phyloP scores from a whole-genome alignment of 805 yeast species.

The Candida boleticola region DNA sequence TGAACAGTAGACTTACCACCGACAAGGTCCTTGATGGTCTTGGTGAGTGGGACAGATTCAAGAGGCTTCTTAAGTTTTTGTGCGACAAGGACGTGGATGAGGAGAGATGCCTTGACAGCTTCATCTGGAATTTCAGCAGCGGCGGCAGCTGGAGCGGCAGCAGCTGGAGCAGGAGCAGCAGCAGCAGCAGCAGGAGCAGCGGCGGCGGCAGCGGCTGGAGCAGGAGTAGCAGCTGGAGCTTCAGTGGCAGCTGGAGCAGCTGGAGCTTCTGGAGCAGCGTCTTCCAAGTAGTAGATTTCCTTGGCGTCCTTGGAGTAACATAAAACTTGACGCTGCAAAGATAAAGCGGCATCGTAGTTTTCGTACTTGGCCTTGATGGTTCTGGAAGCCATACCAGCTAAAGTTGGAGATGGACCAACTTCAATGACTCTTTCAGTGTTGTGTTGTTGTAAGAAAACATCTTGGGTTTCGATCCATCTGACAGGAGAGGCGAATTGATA shows the following conservation, averaged over 20 bases:
- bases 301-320: slow-evolving; percentile 95
- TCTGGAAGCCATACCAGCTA: slow-evolving; percentile 98
- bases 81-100: slow-evolving; percentile 88
- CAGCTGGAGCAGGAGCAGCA: slow-evolving; percentile 53
- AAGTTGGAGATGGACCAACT: slow-evolving; percentile 98
- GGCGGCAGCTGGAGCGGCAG: slow-evolving; percentile 74
- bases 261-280: slow-evolving; percentile 49
- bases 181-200: slow-evolving; percentile 59
- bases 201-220: slow-evolving; percentile 54
- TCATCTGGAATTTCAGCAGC: slow-evolving; percentile 84
- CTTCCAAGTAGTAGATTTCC: slow-evolving; percentile 93
- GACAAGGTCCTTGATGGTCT: slow-evolving; percentile 94
- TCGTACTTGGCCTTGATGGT: slow-evolving; percentile 94
- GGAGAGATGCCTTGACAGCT: slow-evolving; percentile 79
- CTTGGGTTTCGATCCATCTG: slow-evolving; percentile 99
- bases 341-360: slow-evolving; percentile 95
- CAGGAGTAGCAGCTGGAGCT: slow-evolving; percentile 43
- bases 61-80: slow-evolving; percentile 91
- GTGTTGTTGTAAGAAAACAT: slow-evolving; percentile 89
- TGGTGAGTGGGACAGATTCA: slow-evolving; percentile 80
- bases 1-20: slow-evolving; percentile 99
- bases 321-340: slow-evolving; percentile 88
- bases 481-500: slow-evolving; percentile 99
- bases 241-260: slow-evolving; percentile 21
- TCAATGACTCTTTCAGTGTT: slow-evolving; percentile 97